A percentile compares a stretch with the other conserved stretches of the same genome.
Conservation (phyloP, 768 basidiomycete genomes). For the Dioszegia crocea region DNA sequence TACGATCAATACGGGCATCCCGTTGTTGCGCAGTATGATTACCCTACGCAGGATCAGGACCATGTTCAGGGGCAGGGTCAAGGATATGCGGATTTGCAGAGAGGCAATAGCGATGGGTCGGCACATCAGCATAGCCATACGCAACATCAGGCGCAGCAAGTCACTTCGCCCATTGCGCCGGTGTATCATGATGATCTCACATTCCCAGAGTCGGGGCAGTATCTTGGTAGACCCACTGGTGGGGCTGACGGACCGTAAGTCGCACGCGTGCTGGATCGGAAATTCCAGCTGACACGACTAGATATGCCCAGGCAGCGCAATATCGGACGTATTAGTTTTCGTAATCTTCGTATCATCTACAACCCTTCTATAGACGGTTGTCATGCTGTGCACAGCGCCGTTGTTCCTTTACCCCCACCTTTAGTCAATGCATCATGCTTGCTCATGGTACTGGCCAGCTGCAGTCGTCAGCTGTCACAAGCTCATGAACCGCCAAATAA, state of each 20-base stretch:
- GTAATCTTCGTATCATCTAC: too few relatives aligned
- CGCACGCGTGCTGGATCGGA: too few relatives aligned
- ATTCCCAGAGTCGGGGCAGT: constrained; percentile 26
- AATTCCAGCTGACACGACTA: constrained; percentile 4
- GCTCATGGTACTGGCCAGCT: too few relatives aligned
- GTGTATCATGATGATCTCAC: constrained; percentile 21
- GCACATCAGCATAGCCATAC: constrained; percentile 28
- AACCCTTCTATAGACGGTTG: too few relatives aligned
- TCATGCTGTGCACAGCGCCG: neutral
- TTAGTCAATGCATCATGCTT: neutral
- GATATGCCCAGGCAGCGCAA: constrained; percentile 41
- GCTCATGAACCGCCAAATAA: too few relatives aligned
- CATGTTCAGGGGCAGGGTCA: constrained; percentile 3
- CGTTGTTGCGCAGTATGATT: constrained; percentile 12
- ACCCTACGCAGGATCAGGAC: constrained; percentile 30
- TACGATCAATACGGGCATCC: constrained; percentile 12
- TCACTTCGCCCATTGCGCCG: neutral
- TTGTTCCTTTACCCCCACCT: neutral
- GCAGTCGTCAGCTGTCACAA: too few relatives aligned
- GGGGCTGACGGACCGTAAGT: constrained; percentile 44
- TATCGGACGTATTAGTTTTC: constrained; percentile 18
- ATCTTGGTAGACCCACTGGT: constrained; percentile 42
- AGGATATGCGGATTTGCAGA: constrained; percentile 43
- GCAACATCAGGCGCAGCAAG: neutral
- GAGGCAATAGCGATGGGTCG: constrained; percentile 29